Percentiles rank a stretch among this genome's conserved stretches.
Conservation (phyloP, 345 rosid species). For the Hibiscus trionum region DNA sequence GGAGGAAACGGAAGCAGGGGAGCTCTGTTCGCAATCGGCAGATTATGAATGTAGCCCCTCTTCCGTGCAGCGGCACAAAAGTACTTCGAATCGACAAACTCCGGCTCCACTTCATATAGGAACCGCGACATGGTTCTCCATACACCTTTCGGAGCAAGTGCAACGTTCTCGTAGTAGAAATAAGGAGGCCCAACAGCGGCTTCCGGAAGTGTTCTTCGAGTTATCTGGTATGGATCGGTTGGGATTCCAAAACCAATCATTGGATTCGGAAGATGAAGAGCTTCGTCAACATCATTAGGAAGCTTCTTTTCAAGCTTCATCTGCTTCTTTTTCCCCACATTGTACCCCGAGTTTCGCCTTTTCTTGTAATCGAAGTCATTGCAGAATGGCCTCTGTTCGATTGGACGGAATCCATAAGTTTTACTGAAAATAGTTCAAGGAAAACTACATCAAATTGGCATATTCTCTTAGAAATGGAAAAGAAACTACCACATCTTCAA, state of each 20-base stretch:
- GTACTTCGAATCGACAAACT: slow-evolving; percentile 72
- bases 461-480: background rate
- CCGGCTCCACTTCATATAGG: slow-evolving; percentile 62
- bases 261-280: slow-evolving; percentile 63
- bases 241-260: slow-evolving; percentile 92
- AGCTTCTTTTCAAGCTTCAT: slow-evolving; percentile 21
- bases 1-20: slow-evolving; percentile 74
- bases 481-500: slow-evolving; percentile 44
- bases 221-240: slow-evolving; percentile 21
- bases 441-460: background rate
- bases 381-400: slow-evolving; percentile 25
- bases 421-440: background rate
- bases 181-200: slow-evolving; percentile 61
- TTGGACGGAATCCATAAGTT: background rate
- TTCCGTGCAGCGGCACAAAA: slow-evolving; percentile 87
- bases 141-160: slow-evolving; percentile 84
- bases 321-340: slow-evolving; percentile 23
- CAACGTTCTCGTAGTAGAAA: slow-evolving; percentile 88
- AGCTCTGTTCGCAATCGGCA: slow-evolving; percentile 53
- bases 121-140: slow-evolving; percentile 76
- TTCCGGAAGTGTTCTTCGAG: slow-evolving; percentile 46
- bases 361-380: slow-evolving; percentile 32
- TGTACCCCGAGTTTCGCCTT: slow-evolving; percentile 34
- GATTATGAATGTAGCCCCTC: slow-evolving; percentile 82
- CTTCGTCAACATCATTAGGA: slow-evolving; percentile 32